Conservation (phyloP, 768 basidiomycete species). For the Baorangia bicolor region DNA sequence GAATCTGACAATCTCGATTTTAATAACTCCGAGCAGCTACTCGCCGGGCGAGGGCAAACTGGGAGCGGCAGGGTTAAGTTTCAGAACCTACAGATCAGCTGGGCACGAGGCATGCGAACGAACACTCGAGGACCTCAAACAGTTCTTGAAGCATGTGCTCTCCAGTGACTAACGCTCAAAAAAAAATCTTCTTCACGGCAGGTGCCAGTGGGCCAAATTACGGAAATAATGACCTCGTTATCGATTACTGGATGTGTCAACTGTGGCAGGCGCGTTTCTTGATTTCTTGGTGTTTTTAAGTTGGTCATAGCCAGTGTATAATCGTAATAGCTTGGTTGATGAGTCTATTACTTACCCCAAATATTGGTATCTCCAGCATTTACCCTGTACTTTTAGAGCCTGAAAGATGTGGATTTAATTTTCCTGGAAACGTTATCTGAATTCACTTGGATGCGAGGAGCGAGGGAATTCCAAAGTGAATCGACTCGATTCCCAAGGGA, state of each 20-base stretch:
- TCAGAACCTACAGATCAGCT: slow-evolving; percentile 64
- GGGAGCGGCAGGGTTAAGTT: slow-evolving; percentile 52
- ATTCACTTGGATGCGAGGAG: neutral
- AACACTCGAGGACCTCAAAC: slow-evolving; percentile 69
- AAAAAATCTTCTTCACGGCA: neutral
- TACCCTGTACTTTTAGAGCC: neutral
- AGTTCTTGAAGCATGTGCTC: slow-evolving; percentile 67
- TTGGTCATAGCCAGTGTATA: neutral
- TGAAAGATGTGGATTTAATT: neutral
- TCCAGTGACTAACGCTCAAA: slow-evolving; percentile 20
- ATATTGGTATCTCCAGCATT: neutral
- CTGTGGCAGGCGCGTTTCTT: neutral
- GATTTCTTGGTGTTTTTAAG: neutral
- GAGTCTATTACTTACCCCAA: neutral
- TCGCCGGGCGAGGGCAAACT: slow-evolving; percentile 18
- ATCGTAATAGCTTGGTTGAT: neutral
- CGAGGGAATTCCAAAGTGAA: neutral
- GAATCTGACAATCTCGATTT: slow-evolving; percentile 34
- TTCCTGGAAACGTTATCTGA: neutral
- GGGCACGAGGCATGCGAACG: slow-evolving; percentile 62
- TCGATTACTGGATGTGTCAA: neutral
- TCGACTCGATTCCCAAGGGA: neutral
- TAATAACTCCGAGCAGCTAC: slow-evolving; percentile 24
- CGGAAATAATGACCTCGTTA: neutral
- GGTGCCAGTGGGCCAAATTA: neutral